A percentile compares a stretch with the other conserved stretches of the same genome.
Conservation (phyloP, 2,329 filamentous ascomycete genomes). For the Botryosphaeria agaves region DNA sequence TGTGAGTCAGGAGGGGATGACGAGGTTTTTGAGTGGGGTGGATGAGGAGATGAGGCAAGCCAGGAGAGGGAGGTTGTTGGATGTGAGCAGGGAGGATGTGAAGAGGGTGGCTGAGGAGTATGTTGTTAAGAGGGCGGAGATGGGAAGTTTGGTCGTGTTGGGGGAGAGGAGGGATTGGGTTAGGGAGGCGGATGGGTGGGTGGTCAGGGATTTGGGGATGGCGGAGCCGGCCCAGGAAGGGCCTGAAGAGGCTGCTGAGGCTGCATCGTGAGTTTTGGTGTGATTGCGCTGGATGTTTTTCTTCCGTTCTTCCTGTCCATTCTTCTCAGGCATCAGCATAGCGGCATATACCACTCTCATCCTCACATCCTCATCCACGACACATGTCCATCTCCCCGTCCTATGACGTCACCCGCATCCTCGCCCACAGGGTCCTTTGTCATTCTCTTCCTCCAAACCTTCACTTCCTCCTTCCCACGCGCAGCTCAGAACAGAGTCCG, state of each 20-base stretch:
- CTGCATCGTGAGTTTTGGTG: slow-evolving; percentile 1
- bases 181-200: slow-evolving; percentile 46
- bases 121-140: slow-evolving; percentile 49
- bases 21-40: slow-evolving; percentile 67
- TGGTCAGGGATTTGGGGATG: slow-evolving; percentile 56
- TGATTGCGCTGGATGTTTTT: slow-evolving; percentile 1
- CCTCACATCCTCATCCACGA: too few relatives aligned
- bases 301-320: slow-evolving; percentile 5
- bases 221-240: slow-evolving; percentile 11
- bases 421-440: background rate
- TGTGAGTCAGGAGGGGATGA: slow-evolving; percentile 78
- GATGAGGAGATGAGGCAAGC: slow-evolving; percentile 79
- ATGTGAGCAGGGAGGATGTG: slow-evolving; percentile 69
- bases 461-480: slow-evolving; percentile 19
- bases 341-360: too few relatives aligned
- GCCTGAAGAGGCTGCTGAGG: slow-evolving; percentile 8
- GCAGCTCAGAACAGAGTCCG: slow-evolving; percentile 32
- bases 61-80: slow-evolving; percentile 67
- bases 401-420: slow-evolving; percentile 1
- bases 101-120: slow-evolving; percentile 67
- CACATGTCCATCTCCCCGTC: slow-evolving; percentile 1
- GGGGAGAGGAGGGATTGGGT: slow-evolving; percentile 73
- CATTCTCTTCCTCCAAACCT: slow-evolving; percentile 1
- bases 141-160: slow-evolving; percentile 54
- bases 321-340: background rate